Evolutionary conservation across 2,329 filamentous ascomycete species (phyloP).

Genomic region (Colletotrichum graminicola): DNA sequence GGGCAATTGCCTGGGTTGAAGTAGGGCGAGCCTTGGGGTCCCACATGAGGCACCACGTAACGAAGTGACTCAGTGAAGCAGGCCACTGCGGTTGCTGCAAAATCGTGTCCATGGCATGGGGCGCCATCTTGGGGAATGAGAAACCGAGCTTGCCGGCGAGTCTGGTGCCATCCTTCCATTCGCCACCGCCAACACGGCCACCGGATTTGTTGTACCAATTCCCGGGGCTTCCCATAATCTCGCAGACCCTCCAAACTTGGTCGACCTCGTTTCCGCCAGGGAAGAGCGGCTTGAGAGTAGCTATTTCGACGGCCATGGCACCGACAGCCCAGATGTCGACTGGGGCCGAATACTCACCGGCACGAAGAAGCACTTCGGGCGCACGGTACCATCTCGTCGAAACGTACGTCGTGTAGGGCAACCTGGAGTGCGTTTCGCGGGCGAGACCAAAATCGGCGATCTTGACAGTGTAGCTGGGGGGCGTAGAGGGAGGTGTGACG

Average conservation of each 20-base stretch:
- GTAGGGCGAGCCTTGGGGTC: constrained; percentile 93
- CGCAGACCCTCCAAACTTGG: constrained; percentile 98
- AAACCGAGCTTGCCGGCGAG: constrained; percentile 97
- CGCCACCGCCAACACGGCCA: constrained; percentile 88
- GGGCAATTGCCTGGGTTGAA: constrained; percentile 91
- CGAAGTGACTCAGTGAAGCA: constrained; percentile 86
- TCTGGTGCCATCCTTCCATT: constrained; percentile 95
- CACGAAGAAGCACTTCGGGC: constrained; percentile 91
- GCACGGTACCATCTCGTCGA: constrained; percentile 98
- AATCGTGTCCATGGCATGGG: constrained; percentile 95
- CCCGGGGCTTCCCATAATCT: constrained; percentile 98
- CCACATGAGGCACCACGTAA: constrained; percentile 99
- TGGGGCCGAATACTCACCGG: constrained; percentile 95
- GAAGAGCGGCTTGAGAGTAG: constrained; percentile 95
- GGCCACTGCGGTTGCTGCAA: constrained; percentile 94
- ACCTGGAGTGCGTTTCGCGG: constrained; percentile 95
- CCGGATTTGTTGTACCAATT: constrained; percentile 98
- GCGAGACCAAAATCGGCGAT: constrained; percentile 98
- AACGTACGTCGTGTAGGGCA: constrained; percentile 98
- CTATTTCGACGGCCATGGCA: constrained; percentile 98
- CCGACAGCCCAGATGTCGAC: constrained; percentile 99
- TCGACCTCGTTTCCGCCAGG: constrained; percentile 98
- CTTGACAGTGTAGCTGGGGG: constrained; percentile 94
- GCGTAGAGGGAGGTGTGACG: constrained; percentile 94
- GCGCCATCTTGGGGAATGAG: constrained; percentile 99